A percentile compares a stretch with the other conserved stretches of the same genome.
Evolutionary conservation across 2,329 filamentous ascomycete genomes (phyloP).

Genomic region (Alternaria arborescens): DNA sequence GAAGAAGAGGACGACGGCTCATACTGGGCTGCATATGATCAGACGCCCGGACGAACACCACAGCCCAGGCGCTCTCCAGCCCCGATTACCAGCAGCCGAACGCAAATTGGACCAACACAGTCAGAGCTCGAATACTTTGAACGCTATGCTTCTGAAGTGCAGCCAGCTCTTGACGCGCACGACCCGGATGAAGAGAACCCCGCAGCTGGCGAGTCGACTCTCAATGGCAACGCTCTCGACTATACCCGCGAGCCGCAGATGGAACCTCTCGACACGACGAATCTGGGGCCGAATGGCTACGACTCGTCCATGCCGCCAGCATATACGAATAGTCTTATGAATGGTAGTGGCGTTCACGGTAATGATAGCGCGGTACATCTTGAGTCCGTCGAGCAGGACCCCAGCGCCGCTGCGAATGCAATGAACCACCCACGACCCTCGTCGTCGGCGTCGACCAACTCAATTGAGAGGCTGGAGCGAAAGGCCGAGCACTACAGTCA

Average conservation of each 20-base stretch:
- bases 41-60: constrained; percentile 61
- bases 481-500: constrained; percentile 66
- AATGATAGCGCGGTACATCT: constrained; percentile 33
- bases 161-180: constrained; percentile 81
- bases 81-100: constrained; percentile 55
- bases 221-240: constrained; percentile 61
- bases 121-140: constrained; percentile 77
- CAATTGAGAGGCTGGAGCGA: constrained; percentile 68
- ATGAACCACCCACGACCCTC: constrained; percentile 48
- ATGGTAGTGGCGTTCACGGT: constrained; percentile 4
- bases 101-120: constrained; percentile 46
- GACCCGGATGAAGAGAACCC: constrained; percentile 75
- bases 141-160: constrained; percentile 76
- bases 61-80: constrained; percentile 68
- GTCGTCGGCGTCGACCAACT: constrained; percentile 54
- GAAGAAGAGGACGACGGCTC: constrained; percentile 73
- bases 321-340: constrained; percentile 19
- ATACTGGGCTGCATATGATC: constrained; percentile 84
- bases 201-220: constrained; percentile 59
- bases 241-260: constrained; percentile 54
- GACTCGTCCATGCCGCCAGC: constrained; percentile 44
- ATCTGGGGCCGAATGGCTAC: constrained; percentile 41
- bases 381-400: constrained; percentile 33
- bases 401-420: constrained; percentile 34
- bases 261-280: constrained; percentile 54